These are phyloP conservation scores for Gynandropsis gynandra DNA, from an alignment of 345 rosid genomes.

Conservation along the genomic window DNA sequence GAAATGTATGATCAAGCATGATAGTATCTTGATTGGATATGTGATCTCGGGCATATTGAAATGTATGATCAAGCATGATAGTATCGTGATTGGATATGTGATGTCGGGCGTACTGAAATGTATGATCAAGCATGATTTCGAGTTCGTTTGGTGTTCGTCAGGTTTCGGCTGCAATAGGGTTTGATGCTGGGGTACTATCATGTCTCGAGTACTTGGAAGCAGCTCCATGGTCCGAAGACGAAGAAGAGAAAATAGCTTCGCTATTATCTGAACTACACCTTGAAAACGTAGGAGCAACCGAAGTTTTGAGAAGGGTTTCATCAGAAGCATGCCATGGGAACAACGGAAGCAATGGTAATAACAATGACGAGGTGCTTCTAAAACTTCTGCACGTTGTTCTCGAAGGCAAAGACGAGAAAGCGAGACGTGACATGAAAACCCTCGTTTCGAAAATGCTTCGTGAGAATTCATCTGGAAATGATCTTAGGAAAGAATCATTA, in stretches of 20 bases:
- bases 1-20: too few species aligned
- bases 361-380: slow-evolving; percentile 61
- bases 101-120: too few species aligned
- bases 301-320: slow-evolving; percentile 88
- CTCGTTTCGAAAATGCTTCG: slow-evolving; percentile 89
- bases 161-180: slow-evolving; percentile 96
- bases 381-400: slow-evolving; percentile 88
- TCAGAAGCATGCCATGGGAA: slow-evolving; percentile 41
- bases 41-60: too few species aligned
- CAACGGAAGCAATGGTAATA: slow-evolving; percentile 41
- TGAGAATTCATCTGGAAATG: slow-evolving; percentile 84
- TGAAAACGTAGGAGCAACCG: slow-evolving; percentile 90
- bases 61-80: too few species aligned
- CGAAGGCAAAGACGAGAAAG: slow-evolving; percentile 95
- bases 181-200: slow-evolving; percentile 92
- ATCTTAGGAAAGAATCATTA: slow-evolving; percentile 79
- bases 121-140: too few species aligned
- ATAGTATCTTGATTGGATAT: too few species aligned
- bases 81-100: too few species aligned
- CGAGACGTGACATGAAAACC: slow-evolving; percentile 96
- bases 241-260: slow-evolving; percentile 85
- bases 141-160: slow-evolving; percentile 24
- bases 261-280: slow-evolving; percentile 74
- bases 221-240: slow-evolving; percentile 99
- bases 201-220: slow-evolving; percentile 98